Base-by-base conservation (phyloP, 768 basidiomycete genomes). In the Phaeotremella skinneri region DNA sequence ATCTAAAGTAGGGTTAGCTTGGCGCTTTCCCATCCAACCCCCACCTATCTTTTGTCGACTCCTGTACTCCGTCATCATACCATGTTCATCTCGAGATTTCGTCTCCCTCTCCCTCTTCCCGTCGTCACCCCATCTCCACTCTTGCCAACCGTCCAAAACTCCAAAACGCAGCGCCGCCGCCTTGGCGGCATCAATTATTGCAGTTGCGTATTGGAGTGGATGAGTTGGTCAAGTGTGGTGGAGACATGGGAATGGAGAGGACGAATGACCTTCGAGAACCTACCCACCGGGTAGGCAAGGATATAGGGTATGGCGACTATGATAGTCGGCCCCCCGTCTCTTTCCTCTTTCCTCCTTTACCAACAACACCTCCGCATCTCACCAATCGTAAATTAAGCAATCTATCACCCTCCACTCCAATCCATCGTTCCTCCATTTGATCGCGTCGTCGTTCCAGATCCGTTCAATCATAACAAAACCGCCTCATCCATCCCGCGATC, bases 401-500 rank as follows among this genome's bases (percentile, higher is more conserved):
- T 50, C 48, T 32, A 49, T 39, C 52, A 39, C 17, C 55, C n/a
- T 47, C 55, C 47, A 30, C 37, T 51, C 26, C 14, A 48, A 23
- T 49, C 26, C 32, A 47, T 25, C 34, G 45, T 57, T 47, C 31
- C 49, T 39, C 39, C 41, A 26, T 48, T 42, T 25, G 16, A 26
- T 39, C 56, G 17, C 55, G 11, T 47, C 9, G 26, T 4, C 17
- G 45, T 26, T 31, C 16, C 53, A 48, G 3, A 27, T 26, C n/a
- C 47, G n/a, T 41, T 43, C 52, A 21, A 41, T 54, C 34, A 50
- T 52, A 45, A 55, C 41, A 47, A 52, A 70, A 70, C 75, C 75
- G 75, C 75, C 75, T 76, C 75, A 76, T 76, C 73, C 75, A 76
- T 76, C 75, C 75, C 75, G 75, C 72, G 61, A 69, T 39, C 59